A percentile compares a stretch with the other conserved stretches of the same genome.
phyloP scores from a whole-genome alignment of 2,329 filamentous ascomycete species.

The Triangularia setosa region DNA sequence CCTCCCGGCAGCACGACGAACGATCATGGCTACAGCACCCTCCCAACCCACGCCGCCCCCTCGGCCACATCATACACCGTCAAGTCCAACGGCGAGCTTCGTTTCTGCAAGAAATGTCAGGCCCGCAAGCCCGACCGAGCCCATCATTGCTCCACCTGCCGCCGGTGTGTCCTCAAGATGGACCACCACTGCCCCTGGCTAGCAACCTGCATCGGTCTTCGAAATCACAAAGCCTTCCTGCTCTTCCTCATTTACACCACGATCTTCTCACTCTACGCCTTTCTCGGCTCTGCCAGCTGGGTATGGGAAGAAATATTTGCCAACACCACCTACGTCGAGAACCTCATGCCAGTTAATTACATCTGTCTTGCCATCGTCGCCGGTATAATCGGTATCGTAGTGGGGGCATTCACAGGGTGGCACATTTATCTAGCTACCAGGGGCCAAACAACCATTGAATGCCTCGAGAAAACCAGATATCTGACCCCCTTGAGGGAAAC shows the following conservation, averaged over 20 bases:
- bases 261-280: conserved; percentile 77
- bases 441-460: conserved; percentile 93
- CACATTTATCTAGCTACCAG: conserved; percentile 76
- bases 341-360: conserved; percentile 82
- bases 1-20: conserved; percentile 71
- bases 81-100: conserved; percentile 79
- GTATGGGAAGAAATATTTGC: conserved; percentile 79
- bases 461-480: conserved; percentile 92
- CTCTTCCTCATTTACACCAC: conserved; percentile 88
- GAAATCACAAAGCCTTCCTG: conserved; percentile 93
- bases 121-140: conserved; percentile 90
- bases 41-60: conserved; percentile 69
- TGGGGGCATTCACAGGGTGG: conserved; percentile 87
- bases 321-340: conserved; percentile 67
- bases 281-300: conserved; percentile 74
- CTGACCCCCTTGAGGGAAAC: conserved; percentile 72
- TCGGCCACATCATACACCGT: conserved; percentile 77
- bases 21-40: conserved; percentile 68
- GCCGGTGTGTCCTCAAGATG: conserved; percentile 96
- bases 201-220: conserved; percentile 87
- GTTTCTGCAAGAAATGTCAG: conserved; percentile 98
- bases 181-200: conserved; percentile 99
- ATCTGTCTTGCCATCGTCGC: conserved; percentile 82
- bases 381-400: conserved; percentile 85
- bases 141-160: conserved; percentile 95